These are phyloP conservation scores for Gentiana dahurica DNA, from an alignment of 257 asterid species.

Conservation along the genomic window DNA sequence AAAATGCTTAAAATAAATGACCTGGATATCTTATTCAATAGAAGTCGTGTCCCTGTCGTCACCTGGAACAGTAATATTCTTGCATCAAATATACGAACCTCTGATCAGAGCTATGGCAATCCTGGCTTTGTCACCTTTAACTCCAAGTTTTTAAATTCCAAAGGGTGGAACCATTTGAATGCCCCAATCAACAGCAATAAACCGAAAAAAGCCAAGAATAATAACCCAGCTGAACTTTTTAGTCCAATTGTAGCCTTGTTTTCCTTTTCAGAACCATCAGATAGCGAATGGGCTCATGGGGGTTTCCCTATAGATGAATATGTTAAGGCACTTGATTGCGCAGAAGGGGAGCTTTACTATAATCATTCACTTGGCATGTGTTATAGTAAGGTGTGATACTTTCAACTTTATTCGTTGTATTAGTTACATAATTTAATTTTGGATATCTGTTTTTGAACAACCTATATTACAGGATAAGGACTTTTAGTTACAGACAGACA, in stretches of 20 bases:
- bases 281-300: slow-evolving; percentile 85
- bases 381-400: slow-evolving; percentile 67
- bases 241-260: slow-evolving; percentile 66
- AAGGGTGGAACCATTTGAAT: slow-evolving; percentile 68
- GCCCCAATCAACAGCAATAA: slow-evolving; percentile 29
- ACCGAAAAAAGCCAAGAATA: slow-evolving; percentile 8
- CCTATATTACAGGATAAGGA: no score
- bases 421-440: slow-evolving; percentile 8
- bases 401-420: slow-evolving; percentile 17
- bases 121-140: slow-evolving; percentile 70
- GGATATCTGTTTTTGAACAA: neutral
- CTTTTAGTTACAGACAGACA: no score
- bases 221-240: slow-evolving; percentile 39
- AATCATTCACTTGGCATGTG: slow-evolving; percentile 89
- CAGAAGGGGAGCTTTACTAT: slow-evolving; percentile 74
- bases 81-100: slow-evolving; percentile 32
- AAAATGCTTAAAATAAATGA: slow-evolving; percentile 49
- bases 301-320: slow-evolving; percentile 87
- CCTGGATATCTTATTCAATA: slow-evolving; percentile 54
- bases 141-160: slow-evolving; percentile 50
- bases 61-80: slow-evolving; percentile 63
- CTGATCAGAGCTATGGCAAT: slow-evolving; percentile 48
- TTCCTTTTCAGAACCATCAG: slow-evolving; percentile 40
- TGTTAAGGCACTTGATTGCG: slow-evolving; percentile 66
- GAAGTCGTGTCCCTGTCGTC: slow-evolving; percentile 70